Base-by-base conservation (phyloP, 257 asterid genomes). In the Catharanthus roseus region DNA sequence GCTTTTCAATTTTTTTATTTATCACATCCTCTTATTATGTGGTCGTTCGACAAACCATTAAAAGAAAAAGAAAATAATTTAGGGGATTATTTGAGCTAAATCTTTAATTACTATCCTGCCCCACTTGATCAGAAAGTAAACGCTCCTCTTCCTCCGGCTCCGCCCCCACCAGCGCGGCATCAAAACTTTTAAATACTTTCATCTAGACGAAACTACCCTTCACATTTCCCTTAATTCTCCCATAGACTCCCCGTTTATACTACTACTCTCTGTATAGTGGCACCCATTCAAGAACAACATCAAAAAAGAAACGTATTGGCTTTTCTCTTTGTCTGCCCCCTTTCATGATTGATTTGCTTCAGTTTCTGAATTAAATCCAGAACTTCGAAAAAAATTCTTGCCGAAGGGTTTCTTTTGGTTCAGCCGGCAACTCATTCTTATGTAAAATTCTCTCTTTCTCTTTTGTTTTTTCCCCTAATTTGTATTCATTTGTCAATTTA, bases 111-210 rank as follows among this genome's bases (percentile, higher is more conserved):
- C 26, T 1, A 8, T 3, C 26, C 11, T 55, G 7, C 8, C 67
- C 67, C 67, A 62, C 47, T 16, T 34, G 1, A 56, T 38, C 3
- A 61, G 55, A 31, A 58, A 77, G 16, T 10, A 50, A 51, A 79
- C 88, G 86, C 87, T 82, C 82, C 87, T n/a, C 55, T 78, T 63
- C 71, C 23, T 38, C 36, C 10, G 23, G 18, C 38, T 19, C 68
- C 71, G 66, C 79, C 72, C 34, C 18, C 60, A 11, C 60, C 44
- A 70, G 76, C 90, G 93, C 90, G 85, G 86, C 90, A 77, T 82
- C 73, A 63, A 82, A 75, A 79, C 72, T 89, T n/a, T 85, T 74
- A 90, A 86, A 77, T 51, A 31, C 68, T 73, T 42, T 10, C n/a
- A 24, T 63, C 26, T 41, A 69, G 83, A 68, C 95, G 2, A 51